A percentile compares a stretch with the other conserved stretches of the same genome.
Conservation (phyloP, 2,329 filamentous ascomycete species). For the Cryphonectria naterciae region DNA sequence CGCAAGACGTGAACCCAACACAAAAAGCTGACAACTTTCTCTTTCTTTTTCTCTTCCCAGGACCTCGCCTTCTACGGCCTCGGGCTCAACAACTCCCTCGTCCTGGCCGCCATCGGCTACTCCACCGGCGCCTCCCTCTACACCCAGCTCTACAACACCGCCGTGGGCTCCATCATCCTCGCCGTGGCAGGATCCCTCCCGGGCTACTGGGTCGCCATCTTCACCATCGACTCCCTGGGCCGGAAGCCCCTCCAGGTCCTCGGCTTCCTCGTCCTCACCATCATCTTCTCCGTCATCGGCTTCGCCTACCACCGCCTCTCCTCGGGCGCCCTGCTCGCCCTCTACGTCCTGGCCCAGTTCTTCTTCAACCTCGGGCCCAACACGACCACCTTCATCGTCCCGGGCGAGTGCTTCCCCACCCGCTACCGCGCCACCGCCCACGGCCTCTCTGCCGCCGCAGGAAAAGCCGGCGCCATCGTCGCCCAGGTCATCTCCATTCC, state of each 20-base stretch:
- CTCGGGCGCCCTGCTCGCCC: slow-evolving; percentile 55
- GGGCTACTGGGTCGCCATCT: slow-evolving; percentile 78
- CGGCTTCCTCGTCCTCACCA: slow-evolving; percentile 64
- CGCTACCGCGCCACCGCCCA: slow-evolving; percentile 66
- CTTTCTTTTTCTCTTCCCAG: slow-evolving; percentile 36
- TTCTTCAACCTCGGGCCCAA: slow-evolving; percentile 71
- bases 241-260: slow-evolving; percentile 75
- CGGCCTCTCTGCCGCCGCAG: slow-evolving; percentile 67
- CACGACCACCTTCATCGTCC: slow-evolving; percentile 67
- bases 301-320: slow-evolving; percentile 58
- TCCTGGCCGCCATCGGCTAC: slow-evolving; percentile 75
- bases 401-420: slow-evolving; percentile 68
- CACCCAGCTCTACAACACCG: slow-evolving; percentile 70
- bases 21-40: neutral
- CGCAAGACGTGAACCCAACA: neutral
- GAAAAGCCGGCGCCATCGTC: slow-evolving; percentile 70
- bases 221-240: slow-evolving; percentile 74
- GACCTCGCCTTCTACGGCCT: slow-evolving; percentile 73
- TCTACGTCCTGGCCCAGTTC: slow-evolving; percentile 68
- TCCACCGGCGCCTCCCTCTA: slow-evolving; percentile 67
- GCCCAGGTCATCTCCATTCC: slow-evolving; percentile 69
- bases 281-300: slow-evolving; percentile 65
- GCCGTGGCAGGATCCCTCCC: slow-evolving; percentile 78
- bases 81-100: slow-evolving; percentile 74
- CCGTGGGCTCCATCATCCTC: slow-evolving; percentile 77